These are phyloP conservation scores for Helotiales sp. DNA, from an alignment of 2,329 filamentous ascomycete species.

Conservation along the genomic window DNA sequence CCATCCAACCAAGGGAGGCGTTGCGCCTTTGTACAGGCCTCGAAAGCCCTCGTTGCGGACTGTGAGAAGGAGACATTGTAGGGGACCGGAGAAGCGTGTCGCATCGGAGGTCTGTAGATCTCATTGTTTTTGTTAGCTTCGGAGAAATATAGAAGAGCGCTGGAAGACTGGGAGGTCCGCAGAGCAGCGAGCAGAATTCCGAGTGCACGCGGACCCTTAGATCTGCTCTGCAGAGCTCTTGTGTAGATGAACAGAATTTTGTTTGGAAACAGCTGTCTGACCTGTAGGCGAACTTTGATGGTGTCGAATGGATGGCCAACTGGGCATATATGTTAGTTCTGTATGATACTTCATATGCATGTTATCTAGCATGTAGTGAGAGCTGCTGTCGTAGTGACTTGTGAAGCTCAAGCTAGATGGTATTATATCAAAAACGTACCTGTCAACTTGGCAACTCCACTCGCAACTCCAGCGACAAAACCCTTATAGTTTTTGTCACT, in stretches of 20 bases:
- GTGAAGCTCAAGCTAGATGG: background rate
- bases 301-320: conserved; percentile 85
- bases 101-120: conserved; percentile 83
- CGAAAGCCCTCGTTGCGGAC: conserved; percentile 79
- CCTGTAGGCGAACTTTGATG: conserved; percentile 90
- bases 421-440: conserved; percentile 51
- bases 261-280: too few relatives aligned
- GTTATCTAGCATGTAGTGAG: background rate
- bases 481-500: conserved; percentile 70
- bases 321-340: conserved; percentile 6
- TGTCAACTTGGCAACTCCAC: conserved; percentile 84
- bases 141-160: too few relatives aligned
- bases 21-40: conserved; percentile 92
- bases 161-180: too few relatives aligned
- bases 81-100: conserved; percentile 77
- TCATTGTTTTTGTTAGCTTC: too few relatives aligned
- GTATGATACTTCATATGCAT: background rate
- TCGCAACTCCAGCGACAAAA: conserved; percentile 97
- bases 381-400: background rate
- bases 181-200: too few relatives aligned
- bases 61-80: conserved; percentile 84
- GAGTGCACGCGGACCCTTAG: too few relatives aligned
- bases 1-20: conserved; percentile 91
- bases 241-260: too few relatives aligned
- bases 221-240: too few relatives aligned